Conservation (phyloP, 2,329 filamentous ascomycete species). For the Colletotrichum sp. region DNA sequence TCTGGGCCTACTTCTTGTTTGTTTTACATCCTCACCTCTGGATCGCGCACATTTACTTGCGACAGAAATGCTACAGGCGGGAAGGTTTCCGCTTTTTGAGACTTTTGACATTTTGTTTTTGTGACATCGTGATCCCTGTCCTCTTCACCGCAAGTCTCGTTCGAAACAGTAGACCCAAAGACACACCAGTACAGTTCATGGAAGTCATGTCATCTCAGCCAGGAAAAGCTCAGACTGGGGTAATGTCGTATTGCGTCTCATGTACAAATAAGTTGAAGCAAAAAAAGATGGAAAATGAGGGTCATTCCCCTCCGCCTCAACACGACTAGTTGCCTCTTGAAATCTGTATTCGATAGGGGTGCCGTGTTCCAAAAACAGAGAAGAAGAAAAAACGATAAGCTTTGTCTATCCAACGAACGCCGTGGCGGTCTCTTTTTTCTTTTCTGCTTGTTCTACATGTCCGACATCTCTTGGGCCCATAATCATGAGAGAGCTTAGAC, state of each 20-base stretch:
- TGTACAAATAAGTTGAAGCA: background rate
- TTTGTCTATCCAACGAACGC: slow-evolving; percentile 17
- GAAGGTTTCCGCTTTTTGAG: background rate
- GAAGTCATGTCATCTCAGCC: background rate
- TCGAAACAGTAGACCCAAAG: background rate
- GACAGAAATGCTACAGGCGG: background rate
- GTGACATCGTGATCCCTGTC: background rate
- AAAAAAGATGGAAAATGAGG: background rate
- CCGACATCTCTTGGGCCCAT: background rate
- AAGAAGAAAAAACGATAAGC: background rate
- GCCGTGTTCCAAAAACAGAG: background rate
- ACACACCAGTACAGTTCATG: background rate
- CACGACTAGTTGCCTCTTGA: background rate
- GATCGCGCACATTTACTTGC: background rate
- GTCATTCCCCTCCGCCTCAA: background rate
- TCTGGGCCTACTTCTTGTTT: background rate
- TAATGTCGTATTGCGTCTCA: background rate
- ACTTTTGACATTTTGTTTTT: background rate
- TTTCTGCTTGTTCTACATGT: background rate
- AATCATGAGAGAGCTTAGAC: slow-evolving; percentile 32
- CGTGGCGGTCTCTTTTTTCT: background rate
- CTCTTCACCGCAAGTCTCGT: background rate
- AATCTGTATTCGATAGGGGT: background rate
- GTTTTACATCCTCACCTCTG: background rate
- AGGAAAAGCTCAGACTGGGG: background rate